Conservation (phyloP, 225 moss, liverwort and hornwort species). For the Pseudoscleropodium purum region DNA sequence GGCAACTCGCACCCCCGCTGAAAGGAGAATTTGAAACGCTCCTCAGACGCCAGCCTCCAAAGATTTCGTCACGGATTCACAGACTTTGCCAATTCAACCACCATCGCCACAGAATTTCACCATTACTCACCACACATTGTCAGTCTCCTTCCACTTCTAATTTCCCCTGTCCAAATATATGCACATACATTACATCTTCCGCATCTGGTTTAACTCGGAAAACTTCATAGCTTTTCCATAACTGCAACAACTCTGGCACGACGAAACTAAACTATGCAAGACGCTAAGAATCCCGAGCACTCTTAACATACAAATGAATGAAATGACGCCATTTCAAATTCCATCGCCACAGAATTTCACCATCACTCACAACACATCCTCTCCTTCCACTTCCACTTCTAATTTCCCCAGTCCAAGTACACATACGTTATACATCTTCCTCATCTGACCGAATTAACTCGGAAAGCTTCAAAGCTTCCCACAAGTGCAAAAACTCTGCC, state of each 20-base stretch:
- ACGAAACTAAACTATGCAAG: background rate
- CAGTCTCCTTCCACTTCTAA: background rate
- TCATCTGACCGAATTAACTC: background rate
- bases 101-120: background rate
- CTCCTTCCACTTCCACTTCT: background rate
- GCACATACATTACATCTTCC: background rate
- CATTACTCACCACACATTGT: background rate
- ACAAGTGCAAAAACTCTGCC: background rate
- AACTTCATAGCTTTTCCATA: background rate
- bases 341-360: background rate
- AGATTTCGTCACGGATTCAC: background rate
- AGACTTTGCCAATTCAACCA: background rate
- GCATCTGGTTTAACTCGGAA: background rate
- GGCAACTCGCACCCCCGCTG: background rate
- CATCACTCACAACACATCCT: background rate
- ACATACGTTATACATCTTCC: background rate
- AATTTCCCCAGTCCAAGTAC: background rate
- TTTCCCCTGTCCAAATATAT: background rate
- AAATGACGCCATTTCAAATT: background rate
- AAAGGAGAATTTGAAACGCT: background rate
- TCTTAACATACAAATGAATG: background rate
- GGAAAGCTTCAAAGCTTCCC: background rate
- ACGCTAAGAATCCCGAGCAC: background rate
- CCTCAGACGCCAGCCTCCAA: background rate
- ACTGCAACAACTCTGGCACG: background rate